A percentile compares a stretch with the other conserved stretches of the same genome.
These are phyloP conservation scores for Ogataea hybrid DNA, from an alignment of 1,139 yeast genomes.

Conservation along the genomic window DNA sequence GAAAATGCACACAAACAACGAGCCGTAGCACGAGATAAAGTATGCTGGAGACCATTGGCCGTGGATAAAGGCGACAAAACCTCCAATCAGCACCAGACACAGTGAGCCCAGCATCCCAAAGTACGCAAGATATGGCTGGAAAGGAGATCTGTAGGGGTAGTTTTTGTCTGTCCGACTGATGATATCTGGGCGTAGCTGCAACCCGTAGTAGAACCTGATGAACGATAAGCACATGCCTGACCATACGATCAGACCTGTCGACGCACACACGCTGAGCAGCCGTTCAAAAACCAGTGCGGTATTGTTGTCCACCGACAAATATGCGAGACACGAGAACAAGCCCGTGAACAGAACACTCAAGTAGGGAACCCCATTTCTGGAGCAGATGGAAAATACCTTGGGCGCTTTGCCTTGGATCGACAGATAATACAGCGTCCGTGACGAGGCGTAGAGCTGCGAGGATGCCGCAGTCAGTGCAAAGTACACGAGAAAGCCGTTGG, in stretches of 20 bases:
- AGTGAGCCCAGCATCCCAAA: conserved; percentile 60
- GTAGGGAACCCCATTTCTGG: conserved; percentile 69
- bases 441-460: conserved; percentile 74
- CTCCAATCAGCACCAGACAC: conserved; percentile 60
- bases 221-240: conserved; percentile 76
- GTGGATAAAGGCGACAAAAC: conserved; percentile 62
- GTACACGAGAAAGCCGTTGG: conserved; percentile 66
- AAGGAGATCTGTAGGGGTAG: conserved; percentile 76
- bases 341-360: conserved; percentile 64
- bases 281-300: conserved; percentile 68
- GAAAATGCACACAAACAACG: conserved; percentile 51
- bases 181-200: conserved; percentile 64
- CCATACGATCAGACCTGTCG: conserved; percentile 78
- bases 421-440: conserved; percentile 74
- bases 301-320: conserved; percentile 53
- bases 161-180: conserved; percentile 58
- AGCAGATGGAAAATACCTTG: conserved; percentile 54
- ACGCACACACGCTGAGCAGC: conserved; percentile 61
- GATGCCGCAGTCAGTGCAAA: conserved; percentile 79
- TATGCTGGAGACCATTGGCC: conserved; percentile 62
- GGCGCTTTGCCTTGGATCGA: conserved; percentile 73
- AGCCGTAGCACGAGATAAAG: conserved; percentile 69
- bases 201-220: conserved; percentile 67
- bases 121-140: conserved; percentile 74
- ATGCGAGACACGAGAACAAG: conserved; percentile 58